Evolutionary conservation across 352 stramenopile genomes (phyloP).

Genomic region (Phytophthora pisi): DNA sequence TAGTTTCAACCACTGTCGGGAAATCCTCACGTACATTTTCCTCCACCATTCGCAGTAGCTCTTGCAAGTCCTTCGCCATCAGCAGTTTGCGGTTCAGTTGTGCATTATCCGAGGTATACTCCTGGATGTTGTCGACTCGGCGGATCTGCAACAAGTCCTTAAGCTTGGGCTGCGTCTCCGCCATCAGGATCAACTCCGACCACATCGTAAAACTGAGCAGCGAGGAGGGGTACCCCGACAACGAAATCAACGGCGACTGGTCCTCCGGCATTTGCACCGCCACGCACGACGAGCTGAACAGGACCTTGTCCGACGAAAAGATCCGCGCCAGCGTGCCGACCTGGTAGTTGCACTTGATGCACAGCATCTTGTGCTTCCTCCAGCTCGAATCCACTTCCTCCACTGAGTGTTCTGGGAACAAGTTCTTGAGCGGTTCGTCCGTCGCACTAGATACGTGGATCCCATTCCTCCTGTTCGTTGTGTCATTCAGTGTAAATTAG

Average conservation of each 20-base stretch:
- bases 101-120: constrained; percentile 49
- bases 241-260: constrained; percentile 70
- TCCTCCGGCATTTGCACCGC: constrained; percentile 75
- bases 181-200: constrained; percentile 80
- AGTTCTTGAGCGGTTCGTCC: constrained; percentile 61
- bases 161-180: constrained; percentile 69
- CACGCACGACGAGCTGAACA: constrained; percentile 73
- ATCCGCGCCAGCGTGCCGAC: constrained; percentile 67
- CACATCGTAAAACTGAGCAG: constrained; percentile 77
- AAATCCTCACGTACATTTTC: constrained; percentile 48
- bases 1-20: background rate
- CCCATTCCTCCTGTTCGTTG: constrained; percentile 51
- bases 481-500: background rate
- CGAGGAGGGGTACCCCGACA: constrained; percentile 80
- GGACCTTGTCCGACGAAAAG: constrained; percentile 70
- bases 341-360: constrained; percentile 65
- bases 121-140: constrained; percentile 67
- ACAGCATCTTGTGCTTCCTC: constrained; percentile 76
- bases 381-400: constrained; percentile 41
- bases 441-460: constrained; percentile 78
- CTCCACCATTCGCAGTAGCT: constrained; percentile 64
- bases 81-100: constrained; percentile 70
- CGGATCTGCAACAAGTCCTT: constrained; percentile 72
- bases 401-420: constrained; percentile 51
- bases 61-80: constrained; percentile 64